These are phyloP conservation scores for Tausonia pullulans DNA, from an alignment of 1,284 basidiomycete species.

Conservation along the genomic window DNA sequence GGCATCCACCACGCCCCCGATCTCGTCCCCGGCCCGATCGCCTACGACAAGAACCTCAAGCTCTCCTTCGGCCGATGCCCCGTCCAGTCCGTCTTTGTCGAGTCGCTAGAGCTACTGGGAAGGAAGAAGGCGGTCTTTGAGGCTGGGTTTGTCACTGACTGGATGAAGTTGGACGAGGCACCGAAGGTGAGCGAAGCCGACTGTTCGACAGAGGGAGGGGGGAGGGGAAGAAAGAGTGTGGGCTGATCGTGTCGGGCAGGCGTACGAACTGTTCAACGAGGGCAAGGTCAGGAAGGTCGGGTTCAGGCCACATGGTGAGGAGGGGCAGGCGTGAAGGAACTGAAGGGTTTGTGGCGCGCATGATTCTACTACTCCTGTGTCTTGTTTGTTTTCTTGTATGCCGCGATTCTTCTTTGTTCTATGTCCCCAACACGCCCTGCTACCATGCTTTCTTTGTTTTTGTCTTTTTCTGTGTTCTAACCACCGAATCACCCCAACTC, in stretches of 20 bases:
- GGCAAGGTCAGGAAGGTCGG: conserved; percentile 34
- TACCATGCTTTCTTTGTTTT: too few relatives aligned
- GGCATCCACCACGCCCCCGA: neutral
- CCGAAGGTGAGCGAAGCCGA: conserved; percentile 22
- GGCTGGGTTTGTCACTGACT: conserved; percentile 29
- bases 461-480: too few relatives aligned
- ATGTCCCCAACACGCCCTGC: too few relatives aligned
- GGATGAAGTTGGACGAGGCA: conserved; percentile 28
- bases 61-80: conserved; percentile 81
- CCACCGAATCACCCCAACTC: too few relatives aligned
- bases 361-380: too few relatives aligned
- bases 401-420: too few relatives aligned
- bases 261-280: conserved; percentile 31
- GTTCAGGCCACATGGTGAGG: conserved; percentile 18
- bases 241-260: conserved; percentile 19
- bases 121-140: conserved; percentile 4
- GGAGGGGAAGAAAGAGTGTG: neutral
- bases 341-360: too few relatives aligned
- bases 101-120: conserved; percentile 54
- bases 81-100: conserved; percentile 62
- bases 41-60: conserved; percentile 18
- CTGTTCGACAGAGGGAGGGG: neutral
- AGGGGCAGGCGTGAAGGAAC: too few relatives aligned
- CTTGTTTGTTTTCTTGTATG: too few relatives aligned
- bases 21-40: conserved; percentile 2